These are phyloP conservation scores for Pochonia chlamydosporia DNA, from an alignment of 2,329 filamentous ascomycete genomes.

Conservation along the genomic window DNA sequence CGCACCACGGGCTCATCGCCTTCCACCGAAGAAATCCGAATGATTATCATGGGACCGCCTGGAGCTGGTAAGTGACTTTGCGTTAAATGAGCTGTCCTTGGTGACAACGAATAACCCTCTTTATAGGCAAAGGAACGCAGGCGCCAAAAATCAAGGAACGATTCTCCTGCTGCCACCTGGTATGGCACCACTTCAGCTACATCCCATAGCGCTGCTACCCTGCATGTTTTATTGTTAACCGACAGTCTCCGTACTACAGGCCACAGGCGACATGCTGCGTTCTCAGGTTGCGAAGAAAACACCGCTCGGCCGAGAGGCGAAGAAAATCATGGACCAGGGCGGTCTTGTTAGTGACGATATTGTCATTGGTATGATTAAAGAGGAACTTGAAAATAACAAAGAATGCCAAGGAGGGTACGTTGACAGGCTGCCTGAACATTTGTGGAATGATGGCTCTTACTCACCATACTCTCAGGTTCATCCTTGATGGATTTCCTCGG, in stretches of 20 bases:
- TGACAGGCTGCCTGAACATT: neutral
- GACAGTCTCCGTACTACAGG: slow-evolving; percentile 44
- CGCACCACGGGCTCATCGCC: slow-evolving; percentile 53
- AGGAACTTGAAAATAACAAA: slow-evolving; percentile 85
- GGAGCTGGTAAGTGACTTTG: slow-evolving; percentile 72
- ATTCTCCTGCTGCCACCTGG: slow-evolving; percentile 94
- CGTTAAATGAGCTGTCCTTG: neutral
- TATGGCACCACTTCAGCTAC: slow-evolving; percentile 46
- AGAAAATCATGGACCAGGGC: slow-evolving; percentile 99
- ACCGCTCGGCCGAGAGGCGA: slow-evolving; percentile 85
- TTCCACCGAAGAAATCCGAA: slow-evolving; percentile 68
- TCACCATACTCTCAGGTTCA: slow-evolving; percentile 61
- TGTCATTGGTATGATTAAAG: slow-evolving; percentile 99
- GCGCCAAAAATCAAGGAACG: slow-evolving; percentile 97
- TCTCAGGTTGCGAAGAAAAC: slow-evolving; percentile 99
- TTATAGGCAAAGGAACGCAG: slow-evolving; percentile 92
- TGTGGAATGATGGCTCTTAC: neutral
- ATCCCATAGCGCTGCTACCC: slow-evolving; percentile 13
- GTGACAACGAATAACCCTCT: slow-evolving; percentile 7
- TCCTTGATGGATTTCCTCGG: slow-evolving; percentile 96
- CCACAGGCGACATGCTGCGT: slow-evolving; percentile 97
- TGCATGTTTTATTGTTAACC: neutral
- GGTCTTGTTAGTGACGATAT: slow-evolving; percentile 98
- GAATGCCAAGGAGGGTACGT: slow-evolving; percentile 93
- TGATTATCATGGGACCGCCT: slow-evolving; percentile 96